Evolutionary conservation across 805 yeast genomes (phyloP).

Genomic region (Saccharomycopsis capsularis): DNA sequence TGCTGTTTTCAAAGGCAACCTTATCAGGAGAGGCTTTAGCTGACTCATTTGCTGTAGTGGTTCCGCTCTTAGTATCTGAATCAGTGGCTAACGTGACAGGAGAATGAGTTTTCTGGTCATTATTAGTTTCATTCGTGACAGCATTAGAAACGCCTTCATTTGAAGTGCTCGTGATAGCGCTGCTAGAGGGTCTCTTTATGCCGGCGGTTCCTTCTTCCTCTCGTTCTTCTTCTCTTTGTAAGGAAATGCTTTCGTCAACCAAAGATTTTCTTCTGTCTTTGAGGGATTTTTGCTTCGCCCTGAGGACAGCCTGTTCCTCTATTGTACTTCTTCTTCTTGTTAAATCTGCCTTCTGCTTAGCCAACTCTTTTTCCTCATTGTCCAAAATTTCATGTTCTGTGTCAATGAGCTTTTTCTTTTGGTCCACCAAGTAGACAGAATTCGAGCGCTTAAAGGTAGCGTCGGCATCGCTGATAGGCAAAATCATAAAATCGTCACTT

Average conservation of each 20-base stretch:
- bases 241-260: neutral
- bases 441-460: too few species aligned
- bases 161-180: neutral
- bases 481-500: too few species aligned
- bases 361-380: neutral
- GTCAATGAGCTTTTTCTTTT: neutral
- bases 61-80: neutral
- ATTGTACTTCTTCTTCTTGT: neutral
- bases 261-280: neutral
- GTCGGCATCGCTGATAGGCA: too few species aligned
- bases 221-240: too few species aligned
- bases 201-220: too few species aligned
- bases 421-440: neutral
- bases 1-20: neutral
- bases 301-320: neutral
- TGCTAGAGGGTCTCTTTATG: too few species aligned
- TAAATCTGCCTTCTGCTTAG: neutral
- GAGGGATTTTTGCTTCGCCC: neutral
- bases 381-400: constrained; percentile 2
- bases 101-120: neutral
- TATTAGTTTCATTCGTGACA: neutral
- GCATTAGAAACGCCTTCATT: neutral
- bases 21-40: neutral
- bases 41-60: neutral
- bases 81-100: neutral